phyloP scores from a whole-genome alignment of 768 basidiomycete species.

The Boletus rufocinnamomeus region DNA sequence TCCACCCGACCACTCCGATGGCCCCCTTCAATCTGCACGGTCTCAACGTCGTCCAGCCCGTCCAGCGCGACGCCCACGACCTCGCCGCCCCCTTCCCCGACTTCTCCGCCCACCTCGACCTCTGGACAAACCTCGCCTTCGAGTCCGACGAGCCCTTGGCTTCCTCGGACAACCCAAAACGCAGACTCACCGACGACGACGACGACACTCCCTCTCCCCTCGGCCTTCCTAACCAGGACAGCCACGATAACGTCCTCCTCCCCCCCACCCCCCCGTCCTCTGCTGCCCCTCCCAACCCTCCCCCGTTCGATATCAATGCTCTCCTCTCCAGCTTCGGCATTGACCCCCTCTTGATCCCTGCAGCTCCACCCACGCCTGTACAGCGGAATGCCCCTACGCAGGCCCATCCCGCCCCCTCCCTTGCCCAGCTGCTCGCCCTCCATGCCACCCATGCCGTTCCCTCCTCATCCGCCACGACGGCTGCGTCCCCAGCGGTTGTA shows the following conservation, averaged over 20 bases:
- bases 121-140: conserved; percentile 84
- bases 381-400: conserved; percentile 30
- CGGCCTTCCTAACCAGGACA: conserved; percentile 45
- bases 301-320: conserved; percentile 45
- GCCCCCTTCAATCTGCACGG: conserved; percentile 69
- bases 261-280: conserved; percentile 39
- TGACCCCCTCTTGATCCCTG: conserved; percentile 43
- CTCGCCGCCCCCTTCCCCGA: conserved; percentile 70
- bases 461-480: conserved; percentile 18
- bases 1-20: conserved; percentile 39
- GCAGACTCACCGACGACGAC: conserved; percentile 41
- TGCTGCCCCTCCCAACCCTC: conserved; percentile 35
- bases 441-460: conserved; percentile 43
- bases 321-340: conserved; percentile 42
- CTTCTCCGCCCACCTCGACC: conserved; percentile 72
- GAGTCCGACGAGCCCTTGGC: conserved; percentile 71
- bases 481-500: conserved; percentile 18
- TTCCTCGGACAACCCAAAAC: conserved; percentile 34
- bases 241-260: conserved; percentile 60
- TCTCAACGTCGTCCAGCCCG: conserved; percentile 74
- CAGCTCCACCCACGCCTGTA: conserved; percentile 24
- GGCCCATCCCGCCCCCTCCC: conserved; percentile 46
- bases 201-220: conserved; percentile 23
- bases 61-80: conserved; percentile 48
- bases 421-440: conserved; percentile 70